Conservation (phyloP, 2,329 filamentous ascomycete genomes). For the Talaromyces sp. region DNA sequence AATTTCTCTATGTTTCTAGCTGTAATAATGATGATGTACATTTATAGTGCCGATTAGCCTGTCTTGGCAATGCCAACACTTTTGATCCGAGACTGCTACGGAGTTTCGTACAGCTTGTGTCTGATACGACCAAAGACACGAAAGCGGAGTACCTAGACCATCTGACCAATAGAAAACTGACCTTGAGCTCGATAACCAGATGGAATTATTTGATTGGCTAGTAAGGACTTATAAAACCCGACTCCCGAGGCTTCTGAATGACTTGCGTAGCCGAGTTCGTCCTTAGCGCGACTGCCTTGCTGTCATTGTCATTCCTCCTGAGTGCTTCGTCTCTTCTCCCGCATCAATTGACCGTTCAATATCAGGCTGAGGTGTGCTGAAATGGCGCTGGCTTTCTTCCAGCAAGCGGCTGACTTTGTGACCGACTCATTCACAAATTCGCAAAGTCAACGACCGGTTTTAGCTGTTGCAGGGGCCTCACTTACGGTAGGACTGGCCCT, state of each 20-base stretch:
- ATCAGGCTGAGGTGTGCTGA: not conserved
- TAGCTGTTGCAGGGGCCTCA: slow-evolving; percentile 35
- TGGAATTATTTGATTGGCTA: not conserved
- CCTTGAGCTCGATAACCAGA: not conserved
- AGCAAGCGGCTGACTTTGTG: slow-evolving; percentile 33
- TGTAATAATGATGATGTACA: too few relatives aligned
- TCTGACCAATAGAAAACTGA: not conserved
- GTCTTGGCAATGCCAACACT: too few relatives aligned
- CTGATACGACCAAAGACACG: not conserved
- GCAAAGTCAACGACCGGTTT: slow-evolving; percentile 30
- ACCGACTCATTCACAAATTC: slow-evolving; percentile 31
- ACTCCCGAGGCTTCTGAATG: not conserved
- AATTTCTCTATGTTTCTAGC: too few relatives aligned
- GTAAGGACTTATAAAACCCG: not conserved
- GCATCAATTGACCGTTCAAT: not conserved
- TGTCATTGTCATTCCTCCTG: not conserved
- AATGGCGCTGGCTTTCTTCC: slow-evolving; percentile 29
- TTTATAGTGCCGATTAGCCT: too few relatives aligned
- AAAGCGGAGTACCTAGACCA: not conserved
- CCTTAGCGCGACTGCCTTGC: not conserved
- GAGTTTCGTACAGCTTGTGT: not conserved
- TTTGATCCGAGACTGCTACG: too few relatives aligned
- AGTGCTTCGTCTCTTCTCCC: not conserved
- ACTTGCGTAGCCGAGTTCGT: not conserved
- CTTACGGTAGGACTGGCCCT: slow-evolving; percentile 33